Base-by-base conservation (phyloP, 2,329 filamentous ascomycete genomes). In the Alternaria hordeiaustralica region DNA sequence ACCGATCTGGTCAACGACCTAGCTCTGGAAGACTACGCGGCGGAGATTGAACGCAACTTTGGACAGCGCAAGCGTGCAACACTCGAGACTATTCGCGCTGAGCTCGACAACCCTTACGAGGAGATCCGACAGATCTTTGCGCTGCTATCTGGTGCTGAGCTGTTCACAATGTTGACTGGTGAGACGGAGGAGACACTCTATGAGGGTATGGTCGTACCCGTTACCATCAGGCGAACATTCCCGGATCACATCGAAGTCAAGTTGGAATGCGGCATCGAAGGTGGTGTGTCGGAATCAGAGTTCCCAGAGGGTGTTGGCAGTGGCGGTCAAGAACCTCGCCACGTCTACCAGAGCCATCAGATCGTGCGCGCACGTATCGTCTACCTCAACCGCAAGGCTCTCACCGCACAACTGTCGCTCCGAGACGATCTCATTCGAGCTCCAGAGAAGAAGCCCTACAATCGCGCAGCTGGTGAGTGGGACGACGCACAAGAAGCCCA, bases 81-180 rank as follows among this genome's bases (percentile, higher is more conserved):
- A 1, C 86, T 99, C 12, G 96, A 99, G 80, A 97, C 94, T 0
- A 99, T 99, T 75, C 92, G 96, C 66, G 94, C 93, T 15, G 96
- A 99, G 80, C 84, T 99, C 55, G 92, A 96, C 74, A 90, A 91
- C 20, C 94, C 96, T 1, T 99, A 97, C 78, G 96, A 99, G 81
- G 96, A 99, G 79, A 86, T 99, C 60, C 89, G 96, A 49, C 91
- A 92, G 71, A 89, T 90, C 67, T 97, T 96, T 76, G 86, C 87
- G 47, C 82, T 87, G 55, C 84, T 97, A 44, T 84, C 84, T 25
- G 85, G 89, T 0, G 90, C 94, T 21, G 93, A 97, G 70, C 88
- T 97, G 63, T 99, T 98, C 80, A 96, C 94, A 43, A 97, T 97
- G 90, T 89, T 98, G 59, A 98, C 96, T 4, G 96, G 95, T 62